Conservation (phyloP, 2,329 filamentous ascomycete genomes). For the Furcasterigmium sp. region DNA sequence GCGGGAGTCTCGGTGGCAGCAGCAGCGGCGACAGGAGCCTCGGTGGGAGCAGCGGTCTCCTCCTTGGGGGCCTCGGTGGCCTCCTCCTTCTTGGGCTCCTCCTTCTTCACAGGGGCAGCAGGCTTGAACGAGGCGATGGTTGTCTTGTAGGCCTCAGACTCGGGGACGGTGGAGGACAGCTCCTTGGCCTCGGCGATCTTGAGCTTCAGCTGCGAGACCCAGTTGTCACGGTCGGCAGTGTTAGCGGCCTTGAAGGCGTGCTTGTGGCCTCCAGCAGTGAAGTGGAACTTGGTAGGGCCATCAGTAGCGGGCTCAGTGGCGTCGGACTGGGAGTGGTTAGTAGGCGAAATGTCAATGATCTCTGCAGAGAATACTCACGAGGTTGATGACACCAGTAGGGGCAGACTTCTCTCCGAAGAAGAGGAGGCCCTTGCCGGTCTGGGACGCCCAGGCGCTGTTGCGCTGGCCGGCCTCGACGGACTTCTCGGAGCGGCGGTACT, state of each 20-base stretch:
- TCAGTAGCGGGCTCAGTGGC: constrained; percentile 69
- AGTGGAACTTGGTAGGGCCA: constrained; percentile 75
- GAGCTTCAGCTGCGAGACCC: constrained; percentile 78
- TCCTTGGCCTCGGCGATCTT: constrained; percentile 84
- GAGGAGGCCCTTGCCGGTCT: constrained; percentile 92
- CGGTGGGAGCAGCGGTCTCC: constrained; percentile 28
- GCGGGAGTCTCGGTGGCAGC: constrained; percentile 18
- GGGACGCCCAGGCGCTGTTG: constrained; percentile 80
- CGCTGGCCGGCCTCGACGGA: constrained; percentile 67
- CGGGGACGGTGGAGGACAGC: constrained; percentile 64
- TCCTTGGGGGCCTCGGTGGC: constrained; percentile 30
- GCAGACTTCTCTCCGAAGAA: constrained; percentile 84
- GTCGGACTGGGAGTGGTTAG: constrained; percentile 43
- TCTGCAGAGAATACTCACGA: constrained; percentile 52
- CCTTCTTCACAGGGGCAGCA: constrained; percentile 34
- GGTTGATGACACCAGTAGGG: constrained; percentile 76
- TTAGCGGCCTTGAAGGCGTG: constrained; percentile 83
- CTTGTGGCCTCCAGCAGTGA: constrained; percentile 83
- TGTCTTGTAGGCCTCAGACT: constrained; percentile 84
- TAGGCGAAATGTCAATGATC: constrained; percentile 3
- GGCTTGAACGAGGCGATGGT: constrained; percentile 67
- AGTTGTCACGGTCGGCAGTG: constrained; percentile 80
- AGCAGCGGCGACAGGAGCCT: constrained; percentile 21
- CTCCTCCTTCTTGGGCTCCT: constrained; percentile 38
- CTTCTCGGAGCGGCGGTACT: constrained; percentile 88